phyloP scores from a whole-genome alignment of 108 stramenopile species.

The Skeletonema costatum region DNA sequence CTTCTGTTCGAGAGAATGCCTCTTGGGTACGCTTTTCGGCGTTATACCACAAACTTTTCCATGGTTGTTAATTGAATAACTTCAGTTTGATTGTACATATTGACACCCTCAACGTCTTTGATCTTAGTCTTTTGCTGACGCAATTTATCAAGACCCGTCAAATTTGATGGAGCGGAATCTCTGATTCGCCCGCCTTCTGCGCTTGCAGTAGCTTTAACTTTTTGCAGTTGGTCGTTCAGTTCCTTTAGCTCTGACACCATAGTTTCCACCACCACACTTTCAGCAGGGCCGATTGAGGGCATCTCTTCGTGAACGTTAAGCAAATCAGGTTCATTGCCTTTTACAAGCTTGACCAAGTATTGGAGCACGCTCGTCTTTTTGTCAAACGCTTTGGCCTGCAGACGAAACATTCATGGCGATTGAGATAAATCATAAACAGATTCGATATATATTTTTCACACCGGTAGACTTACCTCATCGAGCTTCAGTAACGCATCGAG shows the following conservation, averaged over 20 bases:
- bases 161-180: conserved; percentile 8
- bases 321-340: conserved; percentile 69
- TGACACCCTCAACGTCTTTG: conserved; percentile 51
- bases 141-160: conserved; percentile 53
- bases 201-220: conserved; percentile 56
- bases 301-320: conserved; percentile 73
- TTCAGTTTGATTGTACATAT: conserved; percentile 72
- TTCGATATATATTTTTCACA: neutral
- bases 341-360: conserved; percentile 84
- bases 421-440: conserved; percentile 1
- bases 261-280: conserved; percentile 63
- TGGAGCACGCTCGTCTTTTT: conserved; percentile 95
- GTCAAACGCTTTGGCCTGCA: conserved; percentile 94
- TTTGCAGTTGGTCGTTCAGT: conserved; percentile 58
- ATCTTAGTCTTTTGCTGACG: conserved; percentile 68
- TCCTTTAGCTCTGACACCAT: conserved; percentile 63
- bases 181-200: conserved; percentile 61
- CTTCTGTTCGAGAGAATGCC: conserved; percentile 50
- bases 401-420: neutral
- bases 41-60: conserved; percentile 72
- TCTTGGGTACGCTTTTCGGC: conserved; percentile 57
- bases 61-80: conserved; percentile 63
- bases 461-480: conserved; percentile 69
- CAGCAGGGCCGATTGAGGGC: conserved; percentile 58
- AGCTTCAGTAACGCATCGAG: conserved; percentile 94